Evolutionary conservation across 176 grass and related monocot species (phyloP).

Genomic region (Guadua angustifolia): DNA sequence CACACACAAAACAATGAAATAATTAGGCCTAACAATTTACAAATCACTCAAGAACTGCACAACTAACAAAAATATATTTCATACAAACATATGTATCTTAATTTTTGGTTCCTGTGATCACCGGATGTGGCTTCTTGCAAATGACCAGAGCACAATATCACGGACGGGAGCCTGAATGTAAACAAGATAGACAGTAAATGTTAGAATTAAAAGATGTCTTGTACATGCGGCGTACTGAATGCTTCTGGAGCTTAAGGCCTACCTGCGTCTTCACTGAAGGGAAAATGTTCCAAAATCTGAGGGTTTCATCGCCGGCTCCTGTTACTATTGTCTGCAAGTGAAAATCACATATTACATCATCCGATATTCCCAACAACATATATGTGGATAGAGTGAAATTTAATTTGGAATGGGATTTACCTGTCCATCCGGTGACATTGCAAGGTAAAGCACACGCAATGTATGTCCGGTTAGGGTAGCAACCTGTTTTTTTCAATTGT

Average conservation of each 20-base stretch:
- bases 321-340: constrained; percentile 88
- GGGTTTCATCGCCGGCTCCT: constrained; percentile 88
- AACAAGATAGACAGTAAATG: neutral
- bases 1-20: constrained; percentile 31
- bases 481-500: constrained; percentile 55
- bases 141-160: constrained; percentile 79
- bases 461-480: constrained; percentile 89
- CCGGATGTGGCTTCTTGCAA: constrained; percentile 83
- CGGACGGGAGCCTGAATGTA: constrained; percentile 79
- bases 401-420: constrained; percentile 40
- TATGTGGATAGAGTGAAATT: neutral
- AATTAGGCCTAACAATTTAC: constrained; percentile 53
- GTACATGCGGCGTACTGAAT: neutral
- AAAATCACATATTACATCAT: neutral
- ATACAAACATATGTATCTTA: constrained; percentile 8
- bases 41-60: constrained; percentile 50
- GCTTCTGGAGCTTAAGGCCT: neutral
- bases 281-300: constrained; percentile 97
- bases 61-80: constrained; percentile 18
- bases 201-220: neutral
- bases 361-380: neutral
- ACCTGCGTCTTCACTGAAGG: constrained; percentile 82
- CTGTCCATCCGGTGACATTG: constrained; percentile 92
- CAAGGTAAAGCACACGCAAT: constrained; percentile 88
- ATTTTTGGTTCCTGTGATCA: constrained; percentile 48